phyloP scores from a whole-genome alignment of 2,329 filamentous ascomycete species.

The Penicillium glabrum region DNA sequence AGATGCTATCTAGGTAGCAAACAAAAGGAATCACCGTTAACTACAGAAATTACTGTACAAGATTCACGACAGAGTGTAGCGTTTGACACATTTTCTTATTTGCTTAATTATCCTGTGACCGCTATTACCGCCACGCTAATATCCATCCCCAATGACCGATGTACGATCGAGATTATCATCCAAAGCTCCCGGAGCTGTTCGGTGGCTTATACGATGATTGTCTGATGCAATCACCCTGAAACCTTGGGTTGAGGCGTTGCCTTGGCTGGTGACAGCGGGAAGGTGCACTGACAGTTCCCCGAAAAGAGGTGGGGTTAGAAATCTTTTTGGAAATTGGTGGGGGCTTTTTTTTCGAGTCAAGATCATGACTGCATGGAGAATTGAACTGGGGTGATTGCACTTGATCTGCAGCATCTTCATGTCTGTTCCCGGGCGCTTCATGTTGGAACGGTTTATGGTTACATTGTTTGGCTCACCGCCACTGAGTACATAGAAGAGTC shows the following conservation, averaged over 20 bases:
- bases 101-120: not conserved
- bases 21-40: not conserved
- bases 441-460: not conserved
- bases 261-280: constrained; percentile 18
- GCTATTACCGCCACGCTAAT: constrained; percentile 8
- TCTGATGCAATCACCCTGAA: constrained; percentile 23
- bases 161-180: not conserved
- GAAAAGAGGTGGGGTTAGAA: constrained; percentile 3
- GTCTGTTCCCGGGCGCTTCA: not conserved
- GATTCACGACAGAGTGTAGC: not conserved
- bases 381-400: not conserved
- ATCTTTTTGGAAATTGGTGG: not conserved
- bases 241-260: constrained; percentile 12
- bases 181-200: constrained; percentile 15
- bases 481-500: not conserved
- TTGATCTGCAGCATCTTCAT: not conserved
- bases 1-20: not conserved
- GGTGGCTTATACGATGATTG: constrained; percentile 2
- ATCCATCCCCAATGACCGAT: not conserved
- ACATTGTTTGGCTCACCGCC: not conserved
- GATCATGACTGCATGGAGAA: constrained; percentile 1
- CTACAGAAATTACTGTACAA: not conserved
- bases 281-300: constrained; percentile 10
- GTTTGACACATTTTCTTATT: not conserved
- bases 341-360: not conserved